Evolutionary conservation across 2,329 filamentous ascomycete species (phyloP), one percentile per base, ranked within the genome.

Genomic region (Diaporthe sp.): DNA sequence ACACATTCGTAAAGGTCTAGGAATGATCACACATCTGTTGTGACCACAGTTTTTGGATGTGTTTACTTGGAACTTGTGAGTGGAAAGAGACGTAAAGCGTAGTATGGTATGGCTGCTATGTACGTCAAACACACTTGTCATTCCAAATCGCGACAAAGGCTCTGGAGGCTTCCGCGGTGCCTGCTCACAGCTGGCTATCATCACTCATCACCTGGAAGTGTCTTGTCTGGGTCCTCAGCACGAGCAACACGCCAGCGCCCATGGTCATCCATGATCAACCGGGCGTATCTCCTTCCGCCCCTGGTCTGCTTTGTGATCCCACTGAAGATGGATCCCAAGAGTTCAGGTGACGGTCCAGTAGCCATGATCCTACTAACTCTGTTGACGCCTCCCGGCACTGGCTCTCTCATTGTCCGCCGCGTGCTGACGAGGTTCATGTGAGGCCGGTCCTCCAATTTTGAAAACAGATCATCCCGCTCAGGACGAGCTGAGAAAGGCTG

Each of bases 231-330:
- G 39, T 44, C 62, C 8, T 42, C 55, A 44, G 25, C 25, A 15
- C 70, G 31, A 39, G 57, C 71, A 22, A 77, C 46, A 28, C 73
- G 70, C 75, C 75, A 77, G 10, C 75, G 71, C 22, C 75, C 70
- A 55, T 62, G 60, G 22, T 67, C 70, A 28, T 73, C 71, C 62
- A 77, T 71, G 6, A 17, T n/a, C 39, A 77, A 39, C 46, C n/a
- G 46, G 22, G 76, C 71, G 42, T 58, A 58, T 34, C 49, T 60
- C 46, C 34, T 71, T 12, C 73, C 61, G 7, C 10, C 34, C 1
- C 65, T 28, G 51, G 67, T 25, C n/a, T 39, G n/a, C 49, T 4
- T 71, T 17, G 62, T 49, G n/a, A 71, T 60, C 9, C 65, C 57
- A 4, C 44, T 22, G 22, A 73, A 73, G 34, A 75, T 75, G 15